A percentile compares a stretch with the other conserved stretches of the same genome.
These are phyloP conservation scores for Lactarius psammicola DNA, from an alignment of 768 basidiomycete species.

Conservation along the genomic window DNA sequence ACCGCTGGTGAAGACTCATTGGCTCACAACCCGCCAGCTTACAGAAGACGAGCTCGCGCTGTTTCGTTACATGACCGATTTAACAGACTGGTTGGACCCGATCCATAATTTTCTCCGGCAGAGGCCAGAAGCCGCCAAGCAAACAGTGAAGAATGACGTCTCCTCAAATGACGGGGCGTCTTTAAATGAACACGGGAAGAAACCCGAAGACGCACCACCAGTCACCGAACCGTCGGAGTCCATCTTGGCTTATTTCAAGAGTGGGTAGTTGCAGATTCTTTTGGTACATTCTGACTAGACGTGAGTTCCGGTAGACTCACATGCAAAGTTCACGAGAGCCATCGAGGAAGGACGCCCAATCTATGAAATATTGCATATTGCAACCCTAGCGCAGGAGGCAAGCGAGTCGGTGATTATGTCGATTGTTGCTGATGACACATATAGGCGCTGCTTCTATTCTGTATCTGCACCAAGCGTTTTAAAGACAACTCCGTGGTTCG, in stretches of 20 bases:
- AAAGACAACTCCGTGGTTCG: slow-evolving; percentile 67
- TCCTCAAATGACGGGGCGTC: slow-evolving; percentile 62
- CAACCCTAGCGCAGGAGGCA: slow-evolving; percentile 74
- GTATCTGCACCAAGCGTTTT: slow-evolving; percentile 70
- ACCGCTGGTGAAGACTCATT: slow-evolving; percentile 19
- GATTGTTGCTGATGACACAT: slow-evolving; percentile 9
- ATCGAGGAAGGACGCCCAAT: slow-evolving; percentile 43
- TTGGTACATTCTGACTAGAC: slow-evolving; percentile 4
- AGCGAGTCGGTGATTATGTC: background rate
- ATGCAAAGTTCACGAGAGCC: slow-evolving; percentile 48
- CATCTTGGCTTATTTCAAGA: slow-evolving; percentile 58
- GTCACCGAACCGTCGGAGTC: slow-evolving; percentile 59
- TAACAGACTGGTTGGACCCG: slow-evolving; percentile 75
- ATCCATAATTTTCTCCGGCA: slow-evolving; percentile 75
- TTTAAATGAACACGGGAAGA: slow-evolving; percentile 56
- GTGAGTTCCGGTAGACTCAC: slow-evolving; percentile 46
- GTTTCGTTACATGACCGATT: slow-evolving; percentile 55
- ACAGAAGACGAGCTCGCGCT: slow-evolving; percentile 61
- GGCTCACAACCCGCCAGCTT: slow-evolving; percentile 44
- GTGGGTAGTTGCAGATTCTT: slow-evolving; percentile 2
- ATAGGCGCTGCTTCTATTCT: slow-evolving; percentile 71
- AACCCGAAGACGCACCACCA: slow-evolving; percentile 69
- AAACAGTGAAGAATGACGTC: slow-evolving; percentile 67
- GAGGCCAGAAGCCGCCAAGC: slow-evolving; percentile 71
- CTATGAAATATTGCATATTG: slow-evolving; percentile 66